Conservation (phyloP, 192 early-diverging fungal genomes). For the Chytriomyces sp. region DNA sequence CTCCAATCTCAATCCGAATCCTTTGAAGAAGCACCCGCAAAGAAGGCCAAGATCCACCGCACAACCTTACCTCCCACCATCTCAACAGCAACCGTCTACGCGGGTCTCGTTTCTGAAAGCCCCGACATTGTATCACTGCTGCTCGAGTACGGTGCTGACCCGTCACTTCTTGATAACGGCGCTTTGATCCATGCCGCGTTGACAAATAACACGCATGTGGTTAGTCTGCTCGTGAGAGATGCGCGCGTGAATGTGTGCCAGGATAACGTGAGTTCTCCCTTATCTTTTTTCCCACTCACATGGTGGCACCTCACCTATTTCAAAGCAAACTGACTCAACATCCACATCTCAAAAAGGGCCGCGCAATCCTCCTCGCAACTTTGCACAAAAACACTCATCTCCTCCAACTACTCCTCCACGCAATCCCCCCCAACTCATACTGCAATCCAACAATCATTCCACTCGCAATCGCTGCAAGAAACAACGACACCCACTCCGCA, state of each 20-base stretch:
- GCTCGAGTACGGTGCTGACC: background rate
- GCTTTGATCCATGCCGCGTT: slow-evolving; percentile 16
- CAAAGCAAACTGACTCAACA: too few relatives aligned
- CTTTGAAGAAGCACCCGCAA: background rate
- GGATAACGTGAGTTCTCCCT: background rate
- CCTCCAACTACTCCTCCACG: background rate
- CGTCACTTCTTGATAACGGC: slow-evolving; percentile 20
- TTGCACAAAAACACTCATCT: background rate
- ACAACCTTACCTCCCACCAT: background rate
- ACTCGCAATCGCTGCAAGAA: slow-evolving; percentile 17
- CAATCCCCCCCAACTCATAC: background rate
- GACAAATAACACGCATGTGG: slow-evolving; percentile 7
- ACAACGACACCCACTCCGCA: too few relatives aligned
- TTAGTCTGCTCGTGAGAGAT: background rate
- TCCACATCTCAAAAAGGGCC: too few relatives aligned
- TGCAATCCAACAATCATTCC: slow-evolving; percentile 10
- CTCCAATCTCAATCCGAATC: too few relatives aligned
- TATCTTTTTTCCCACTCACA: too few relatives aligned
- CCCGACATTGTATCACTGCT: slow-evolving; percentile 6
- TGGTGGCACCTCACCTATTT: too few relatives aligned
- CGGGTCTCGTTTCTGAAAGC: slow-evolving; percentile 8
- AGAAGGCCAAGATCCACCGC: too few relatives aligned
- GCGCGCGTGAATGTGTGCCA: slow-evolving; percentile 6
- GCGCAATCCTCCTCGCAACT: background rate
- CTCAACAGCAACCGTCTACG: slow-evolving; percentile 1